Conservation (phyloP, 345 rosid species). For the Cochlearia excelsa region DNA sequence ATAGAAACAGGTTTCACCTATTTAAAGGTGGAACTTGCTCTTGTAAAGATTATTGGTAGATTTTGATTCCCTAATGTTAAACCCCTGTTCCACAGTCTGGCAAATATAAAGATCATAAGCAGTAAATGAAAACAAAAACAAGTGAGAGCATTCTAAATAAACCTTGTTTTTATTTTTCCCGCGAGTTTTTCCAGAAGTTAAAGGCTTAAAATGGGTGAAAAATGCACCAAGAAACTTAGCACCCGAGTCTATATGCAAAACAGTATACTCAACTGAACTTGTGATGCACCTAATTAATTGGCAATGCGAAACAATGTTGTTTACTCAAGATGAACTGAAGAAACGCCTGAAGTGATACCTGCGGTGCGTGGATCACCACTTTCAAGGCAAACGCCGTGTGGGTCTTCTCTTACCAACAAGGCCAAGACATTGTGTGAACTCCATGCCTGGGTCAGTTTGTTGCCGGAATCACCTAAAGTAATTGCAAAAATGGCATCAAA, state of each 20-base stretch:
- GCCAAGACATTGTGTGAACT: slow-evolving; percentile 68
- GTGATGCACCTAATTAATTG: slow-evolving; percentile 27
- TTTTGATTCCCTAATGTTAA: slow-evolving; percentile 20
- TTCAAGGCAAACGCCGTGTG: slow-evolving; percentile 78
- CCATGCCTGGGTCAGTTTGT: slow-evolving; percentile 60
- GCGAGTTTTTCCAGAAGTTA: slow-evolving; percentile 29
- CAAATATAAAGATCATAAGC: slow-evolving; percentile 14
- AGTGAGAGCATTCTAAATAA: slow-evolving; percentile 10
- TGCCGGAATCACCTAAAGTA: slow-evolving; percentile 62
- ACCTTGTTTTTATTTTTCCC: slow-evolving; percentile 27
- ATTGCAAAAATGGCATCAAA: slow-evolving; percentile 88
- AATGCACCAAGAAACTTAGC: slow-evolving; percentile 32
- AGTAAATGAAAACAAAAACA: slow-evolving; percentile 14
- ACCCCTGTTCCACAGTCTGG: slow-evolving; percentile 9
- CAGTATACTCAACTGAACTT: slow-evolving; percentile 31
- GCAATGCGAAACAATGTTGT: slow-evolving; percentile 26
- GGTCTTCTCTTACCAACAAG: slow-evolving; percentile 88
- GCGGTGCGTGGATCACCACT: slow-evolving; percentile 67
- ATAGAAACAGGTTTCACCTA: slow-evolving; percentile 65
- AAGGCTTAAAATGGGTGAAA: slow-evolving; percentile 33
- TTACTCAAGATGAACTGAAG: slow-evolving; percentile 54
- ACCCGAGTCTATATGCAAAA: slow-evolving; percentile 40
- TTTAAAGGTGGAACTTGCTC: slow-evolving; percentile 79
- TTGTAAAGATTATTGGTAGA: slow-evolving; percentile 69
- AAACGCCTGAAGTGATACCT: slow-evolving; percentile 57